phyloP scores from a whole-genome alignment of 2,329 filamentous ascomycete genomes.

The Aspergillus novofumigatus region DNA sequence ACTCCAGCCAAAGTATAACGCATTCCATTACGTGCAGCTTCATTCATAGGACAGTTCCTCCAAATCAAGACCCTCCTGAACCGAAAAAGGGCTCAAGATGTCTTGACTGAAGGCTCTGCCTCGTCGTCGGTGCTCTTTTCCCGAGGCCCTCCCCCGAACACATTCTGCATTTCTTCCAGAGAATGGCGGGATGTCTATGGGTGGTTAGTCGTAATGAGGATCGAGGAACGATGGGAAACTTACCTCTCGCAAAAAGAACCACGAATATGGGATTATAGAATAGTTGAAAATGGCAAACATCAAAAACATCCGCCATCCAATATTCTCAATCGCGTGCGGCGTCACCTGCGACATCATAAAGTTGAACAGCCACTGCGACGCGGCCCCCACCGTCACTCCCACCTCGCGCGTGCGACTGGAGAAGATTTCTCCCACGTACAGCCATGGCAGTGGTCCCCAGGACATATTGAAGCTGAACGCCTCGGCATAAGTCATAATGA shows the following conservation, averaged over 20 bases:
- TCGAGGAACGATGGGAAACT: background rate
- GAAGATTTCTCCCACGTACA: constrained; percentile 37
- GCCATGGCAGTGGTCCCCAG: constrained; percentile 36
- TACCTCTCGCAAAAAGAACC: constrained; percentile 41
- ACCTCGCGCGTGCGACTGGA: constrained; percentile 34
- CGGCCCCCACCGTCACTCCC: constrained; percentile 32
- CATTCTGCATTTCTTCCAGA: constrained; percentile 44
- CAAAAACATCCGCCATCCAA: constrained; percentile 48
- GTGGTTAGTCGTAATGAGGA: background rate
- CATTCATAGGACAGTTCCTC: background rate
- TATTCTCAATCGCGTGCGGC: constrained; percentile 43
- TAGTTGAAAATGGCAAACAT: constrained; percentile 51
- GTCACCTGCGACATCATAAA: constrained; percentile 39
- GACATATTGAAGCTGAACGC: constrained; percentile 41
- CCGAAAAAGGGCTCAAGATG: background rate
- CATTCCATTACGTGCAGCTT: background rate
- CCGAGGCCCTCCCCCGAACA: constrained; percentile 26
- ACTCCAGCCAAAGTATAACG: background rate
- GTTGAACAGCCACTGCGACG: constrained; percentile 39
- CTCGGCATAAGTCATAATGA: constrained; percentile 51
- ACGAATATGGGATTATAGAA: constrained; percentile 42
- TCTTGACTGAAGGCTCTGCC: background rate
- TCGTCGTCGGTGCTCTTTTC: background rate
- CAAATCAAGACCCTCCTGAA: too few species aligned
- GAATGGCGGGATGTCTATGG: constrained; percentile 40